Evolutionary conservation across 2,329 filamentous ascomycete genomes (phyloP).

Genomic region (Salinomyces thailandicus): DNA sequence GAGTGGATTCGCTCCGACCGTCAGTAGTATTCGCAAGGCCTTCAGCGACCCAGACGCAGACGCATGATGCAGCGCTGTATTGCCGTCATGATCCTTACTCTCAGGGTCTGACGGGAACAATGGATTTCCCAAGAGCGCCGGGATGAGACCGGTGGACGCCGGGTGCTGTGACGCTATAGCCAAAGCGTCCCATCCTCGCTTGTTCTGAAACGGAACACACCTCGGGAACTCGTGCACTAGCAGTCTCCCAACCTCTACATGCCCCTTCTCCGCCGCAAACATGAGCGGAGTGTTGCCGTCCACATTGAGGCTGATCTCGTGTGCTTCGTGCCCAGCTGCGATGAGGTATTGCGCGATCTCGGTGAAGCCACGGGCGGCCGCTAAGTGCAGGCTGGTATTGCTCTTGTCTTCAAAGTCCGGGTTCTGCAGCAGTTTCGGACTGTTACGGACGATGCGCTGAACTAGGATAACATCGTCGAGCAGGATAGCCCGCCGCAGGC

Average conservation of each 20-base stretch:
- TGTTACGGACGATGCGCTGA: conserved; percentile 62
- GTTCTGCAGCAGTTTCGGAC: conserved; percentile 64
- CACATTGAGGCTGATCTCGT: conserved; percentile 65
- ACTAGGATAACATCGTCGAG: conserved; percentile 64
- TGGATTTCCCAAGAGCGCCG: conserved; percentile 29
- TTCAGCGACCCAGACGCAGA: conserved; percentile 71
- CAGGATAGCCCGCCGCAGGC: conserved; percentile 72
- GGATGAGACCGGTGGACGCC: conserved; percentile 31
- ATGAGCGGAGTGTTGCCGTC: conserved; percentile 72
- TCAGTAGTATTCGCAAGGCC: conserved; percentile 63
- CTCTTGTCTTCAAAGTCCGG: conserved; percentile 65
- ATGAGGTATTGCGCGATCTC: conserved; percentile 60
- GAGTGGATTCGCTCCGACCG: conserved; percentile 65
- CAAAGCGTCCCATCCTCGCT: conserved; percentile 59
- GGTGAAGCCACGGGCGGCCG: conserved; percentile 60
- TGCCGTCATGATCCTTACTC: conserved; percentile 55
- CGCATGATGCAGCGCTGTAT: conserved; percentile 79
- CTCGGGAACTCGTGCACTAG: conserved; percentile 55
- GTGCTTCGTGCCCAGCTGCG: conserved; percentile 62
- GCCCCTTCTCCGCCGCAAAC: conserved; percentile 59
- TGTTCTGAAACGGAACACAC: conserved; percentile 55
- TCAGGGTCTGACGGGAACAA: conserved; percentile 24
- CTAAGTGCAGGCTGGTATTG: conserved; percentile 76
- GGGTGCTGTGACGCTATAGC: conserved; percentile 23
- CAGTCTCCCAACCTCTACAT: conserved; percentile 62